Evolutionary conservation across 139 green algal genomes (phyloP).

Genomic region (Bryopsis sp.): DNA sequence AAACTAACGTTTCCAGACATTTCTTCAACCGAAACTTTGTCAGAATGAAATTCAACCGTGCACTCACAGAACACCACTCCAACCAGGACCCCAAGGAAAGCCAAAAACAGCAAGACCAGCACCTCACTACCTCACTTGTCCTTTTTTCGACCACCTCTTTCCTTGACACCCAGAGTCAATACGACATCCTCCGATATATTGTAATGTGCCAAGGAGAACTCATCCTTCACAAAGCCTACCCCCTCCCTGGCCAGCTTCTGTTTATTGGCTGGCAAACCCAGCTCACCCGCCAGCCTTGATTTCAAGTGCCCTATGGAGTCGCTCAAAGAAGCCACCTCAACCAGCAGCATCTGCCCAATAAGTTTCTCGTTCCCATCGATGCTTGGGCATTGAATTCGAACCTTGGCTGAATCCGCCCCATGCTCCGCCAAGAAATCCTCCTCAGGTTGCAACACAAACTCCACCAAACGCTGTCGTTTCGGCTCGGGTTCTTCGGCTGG

Average conservation of each 20-base stretch:
- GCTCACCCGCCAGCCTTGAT: constrained; percentile 43
- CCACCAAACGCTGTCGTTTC: constrained; percentile 44
- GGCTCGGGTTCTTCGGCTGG: constrained; percentile 39
- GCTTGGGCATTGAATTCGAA: constrained; percentile 53
- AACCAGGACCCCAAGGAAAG: too few species aligned
- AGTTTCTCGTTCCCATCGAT: constrained; percentile 58
- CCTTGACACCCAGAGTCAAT: constrained; percentile 57
- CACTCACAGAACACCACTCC: too few species aligned
- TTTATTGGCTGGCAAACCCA: constrained; percentile 60
- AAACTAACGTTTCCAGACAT: too few species aligned
- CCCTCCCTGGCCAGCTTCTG: constrained; percentile 57
- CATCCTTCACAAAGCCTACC: constrained; percentile 61
- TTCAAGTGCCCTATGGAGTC: constrained; percentile 52
- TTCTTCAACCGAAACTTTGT: too few species aligned
- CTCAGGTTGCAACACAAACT: constrained; percentile 67
- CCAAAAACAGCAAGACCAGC: too few species aligned
- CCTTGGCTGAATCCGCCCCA: constrained; percentile 19
- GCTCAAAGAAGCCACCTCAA: constrained; percentile 55
- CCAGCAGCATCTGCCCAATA: constrained; percentile 64
- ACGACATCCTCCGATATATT: constrained; percentile 59
- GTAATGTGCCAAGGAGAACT: constrained; percentile 69
- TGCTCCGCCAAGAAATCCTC: constrained; percentile 63
- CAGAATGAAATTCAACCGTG: too few species aligned
- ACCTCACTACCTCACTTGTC: too few species aligned
- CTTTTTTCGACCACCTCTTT: constrained; percentile 66